phyloP scores from a whole-genome alignment of 371 early-diverging fungal genomes.

The Modicella reniformis region DNA sequence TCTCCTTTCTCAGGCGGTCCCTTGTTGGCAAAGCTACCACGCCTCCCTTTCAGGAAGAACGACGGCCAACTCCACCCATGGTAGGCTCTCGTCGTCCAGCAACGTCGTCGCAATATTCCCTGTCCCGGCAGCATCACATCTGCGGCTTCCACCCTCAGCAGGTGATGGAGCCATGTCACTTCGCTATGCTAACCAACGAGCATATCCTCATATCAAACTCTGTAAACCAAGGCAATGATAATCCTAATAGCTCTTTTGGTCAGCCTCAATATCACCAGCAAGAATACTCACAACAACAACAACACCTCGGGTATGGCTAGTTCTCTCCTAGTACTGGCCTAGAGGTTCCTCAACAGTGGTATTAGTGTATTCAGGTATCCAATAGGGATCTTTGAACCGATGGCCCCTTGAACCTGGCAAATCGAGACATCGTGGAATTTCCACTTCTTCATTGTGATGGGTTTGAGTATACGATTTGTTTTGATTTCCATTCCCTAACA shows the following conservation, averaged over 20 bases:
- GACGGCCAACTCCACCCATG: slow-evolving; percentile 49
- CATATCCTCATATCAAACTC: slow-evolving; percentile 40
- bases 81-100: slow-evolving; percentile 37
- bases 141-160: slow-evolving; percentile 47
- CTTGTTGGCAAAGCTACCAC: slow-evolving; percentile 26
- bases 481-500: too few species aligned
- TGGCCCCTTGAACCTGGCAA: slow-evolving; percentile 55
- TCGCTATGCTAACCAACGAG: slow-evolving; percentile 48
- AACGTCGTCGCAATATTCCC: slow-evolving; percentile 45
- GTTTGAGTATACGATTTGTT: too few species aligned
- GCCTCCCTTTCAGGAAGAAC: slow-evolving; percentile 42
- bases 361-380: slow-evolving; percentile 42
- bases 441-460: too few species aligned
- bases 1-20: slow-evolving; percentile 55
- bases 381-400: slow-evolving; percentile 54
- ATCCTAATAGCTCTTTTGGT: slow-evolving; percentile 26
- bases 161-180: slow-evolving; percentile 48
- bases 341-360: slow-evolving; percentile 32
- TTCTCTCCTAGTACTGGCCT: slow-evolving; percentile 21
- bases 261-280: slow-evolving; percentile 33
- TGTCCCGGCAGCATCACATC: slow-evolving; percentile 46
- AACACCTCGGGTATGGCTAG: slow-evolving; percentile 34
- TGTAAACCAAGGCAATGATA: not conserved
- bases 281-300: slow-evolving; percentile 30
- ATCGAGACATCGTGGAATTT: slow-evolving; percentile 56